Conservation (phyloP, 805 yeast species). For the Vanderwaltozyma verrucispora region DNA sequence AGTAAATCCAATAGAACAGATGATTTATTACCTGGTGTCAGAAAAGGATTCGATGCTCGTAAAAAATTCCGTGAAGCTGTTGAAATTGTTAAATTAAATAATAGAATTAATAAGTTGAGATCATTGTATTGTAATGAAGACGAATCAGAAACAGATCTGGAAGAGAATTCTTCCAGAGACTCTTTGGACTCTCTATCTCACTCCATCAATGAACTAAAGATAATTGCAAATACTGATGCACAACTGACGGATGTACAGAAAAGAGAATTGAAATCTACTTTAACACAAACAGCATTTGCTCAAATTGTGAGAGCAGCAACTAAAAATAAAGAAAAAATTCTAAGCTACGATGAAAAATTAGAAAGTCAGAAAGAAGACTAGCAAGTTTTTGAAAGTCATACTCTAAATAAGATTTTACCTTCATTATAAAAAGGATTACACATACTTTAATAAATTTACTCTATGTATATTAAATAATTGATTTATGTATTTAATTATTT, state of each 20-base stretch:
- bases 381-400: neutral
- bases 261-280: conserved; percentile 27
- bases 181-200: conserved; percentile 15
- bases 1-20: conserved; percentile 36
- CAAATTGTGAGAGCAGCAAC: conserved; percentile 63
- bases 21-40: conserved; percentile 74
- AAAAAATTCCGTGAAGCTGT: conserved; percentile 77
- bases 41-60: conserved; percentile 75
- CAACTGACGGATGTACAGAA: conserved; percentile 7
- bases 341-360: conserved; percentile 13
- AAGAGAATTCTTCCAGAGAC: conserved; percentile 9
- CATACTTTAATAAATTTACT: too few relatives aligned
- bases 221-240: conserved; percentile 3
- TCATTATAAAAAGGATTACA: too few relatives aligned
- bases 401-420: too few relatives aligned
- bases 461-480: too few relatives aligned
- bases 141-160: conserved; percentile 27
- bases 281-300: conserved; percentile 49
- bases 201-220: conserved; percentile 10
- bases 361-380: neutral
- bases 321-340: conserved; percentile 40
- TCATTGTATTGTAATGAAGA: conserved; percentile 40
- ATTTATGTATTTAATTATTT: too few relatives aligned
- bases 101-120: conserved; percentile 64
- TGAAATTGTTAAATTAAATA: conserved; percentile 72